Conservation (phyloP, 2,329 filamentous ascomycete species). For the Claviceps sp. region DNA sequence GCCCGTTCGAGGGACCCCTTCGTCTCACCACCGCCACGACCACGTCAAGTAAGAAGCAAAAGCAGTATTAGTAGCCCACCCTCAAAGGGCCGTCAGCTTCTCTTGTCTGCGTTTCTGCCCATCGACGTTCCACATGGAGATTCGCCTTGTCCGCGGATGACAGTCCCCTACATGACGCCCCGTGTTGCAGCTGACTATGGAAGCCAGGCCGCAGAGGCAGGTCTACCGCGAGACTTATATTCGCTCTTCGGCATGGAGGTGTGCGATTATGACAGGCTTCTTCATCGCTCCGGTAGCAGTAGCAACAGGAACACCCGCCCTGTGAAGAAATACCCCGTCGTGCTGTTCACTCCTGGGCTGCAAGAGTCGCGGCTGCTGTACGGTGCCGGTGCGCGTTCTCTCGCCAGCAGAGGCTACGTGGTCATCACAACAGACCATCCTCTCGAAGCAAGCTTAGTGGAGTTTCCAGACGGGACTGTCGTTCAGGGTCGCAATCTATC, state of each 20-base stretch:
- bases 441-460: conserved; percentile 29
- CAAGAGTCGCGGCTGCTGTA: conserved; percentile 30
- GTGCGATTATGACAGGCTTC: conserved; percentile 6
- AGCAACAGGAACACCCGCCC: background rate
- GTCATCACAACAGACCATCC: conserved; percentile 37
- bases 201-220: conserved; percentile 11
- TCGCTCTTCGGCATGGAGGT: conserved; percentile 13
- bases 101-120: conserved; percentile 19
- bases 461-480: conserved; percentile 30
- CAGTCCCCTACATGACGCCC: conserved; percentile 21
- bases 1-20: conserved; percentile 7
- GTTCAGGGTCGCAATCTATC: conserved; percentile 9
- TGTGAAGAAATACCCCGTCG: conserved; percentile 2
- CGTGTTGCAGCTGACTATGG: conserved; percentile 18
- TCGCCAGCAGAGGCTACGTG: conserved; percentile 31
- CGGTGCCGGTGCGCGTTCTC: conserved; percentile 26
- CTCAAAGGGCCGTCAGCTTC: background rate
- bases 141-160: conserved; percentile 9
- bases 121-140: conserved; percentile 9
- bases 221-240: conserved; percentile 19
- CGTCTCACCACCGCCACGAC: background rate
- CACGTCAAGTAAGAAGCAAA: too few relatives aligned
- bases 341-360: conserved; percentile 33
- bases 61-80: background rate
- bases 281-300: background rate